Base-by-base conservation (phyloP, 345 rosid species). In the Hevea brasiliensis region DNA sequence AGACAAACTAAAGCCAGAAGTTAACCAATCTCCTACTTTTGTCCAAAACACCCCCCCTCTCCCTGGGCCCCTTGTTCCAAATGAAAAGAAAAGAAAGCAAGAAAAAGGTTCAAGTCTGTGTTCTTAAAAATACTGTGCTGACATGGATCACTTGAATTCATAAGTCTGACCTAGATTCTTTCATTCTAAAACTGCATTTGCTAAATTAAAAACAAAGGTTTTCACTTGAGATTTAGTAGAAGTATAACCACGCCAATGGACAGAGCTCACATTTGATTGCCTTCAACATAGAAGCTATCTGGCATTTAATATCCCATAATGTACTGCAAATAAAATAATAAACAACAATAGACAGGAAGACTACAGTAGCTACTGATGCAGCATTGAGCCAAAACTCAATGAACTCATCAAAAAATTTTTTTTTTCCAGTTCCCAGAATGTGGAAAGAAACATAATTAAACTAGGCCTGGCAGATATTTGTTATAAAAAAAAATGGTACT, bases 131-230 rank as follows among this genome's bases (percentile, higher is more conserved):
- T 8, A 15, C 45, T 40, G 17, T 13, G 10, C 45, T 37, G 8
- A 11, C 20, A 40, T 17, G 24, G 51, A 64, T 23, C 37, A 27
- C 20, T 23, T 24, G n/a, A 45, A 40, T 59, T 41, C 59, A 27
- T 35, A 21, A 54, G 55, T 47, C 65, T 65, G 17, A 20, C 37
- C 74, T 57, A 63, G 3, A 58, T 50, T 69, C 45, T 72, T 42
- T 26, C 61, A 40, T 71, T 61, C 27, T 12, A 14, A 45, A 20
- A 45, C 23, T 3, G 26, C 56, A 27, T 44, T 32, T 29, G 9
- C 8, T 59, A n/a, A 29, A 15, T 29, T n/a, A n/a, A 45, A 26
- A 32, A 45, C 20, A 60, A 61, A 61, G 26, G 42, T 32, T 10
- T 41, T 29, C 53, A 14, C 15, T 13, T 50, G 26, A 17, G 17